Base-by-base conservation (phyloP, 1,284 basidiomycete genomes). In the Trichosporon faecale region DNA sequence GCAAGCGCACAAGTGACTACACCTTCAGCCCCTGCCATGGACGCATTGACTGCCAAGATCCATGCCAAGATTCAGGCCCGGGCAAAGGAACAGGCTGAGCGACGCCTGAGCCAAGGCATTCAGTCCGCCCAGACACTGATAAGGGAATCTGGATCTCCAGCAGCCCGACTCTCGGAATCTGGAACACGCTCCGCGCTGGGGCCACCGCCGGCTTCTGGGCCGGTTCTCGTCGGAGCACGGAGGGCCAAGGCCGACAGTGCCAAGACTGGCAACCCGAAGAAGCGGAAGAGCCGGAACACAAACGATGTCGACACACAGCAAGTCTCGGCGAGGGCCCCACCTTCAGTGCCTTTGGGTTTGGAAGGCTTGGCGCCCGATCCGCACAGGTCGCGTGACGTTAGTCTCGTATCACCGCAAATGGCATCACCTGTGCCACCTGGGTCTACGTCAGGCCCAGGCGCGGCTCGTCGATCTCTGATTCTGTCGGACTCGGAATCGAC, bases 61-160 rank as follows among this genome's bases (percentile, higher is more conserved):
- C 29, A 61, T 27, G 57, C 57, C 57, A 61, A 61, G 57, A 61
- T 61, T n/a, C 57, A 61, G 57, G 57, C 57, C 29, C 27, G 57
- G 29, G 57, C 57, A 18, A 16, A 61, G 57, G 57, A n/a, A 61
- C 57, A 61, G 29, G 31, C 57, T 31, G 27, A 31, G 31, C 27
- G 57, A 8, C 14, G 57, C 9, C 29, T 31, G 57, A 11, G 27
- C 27, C 57, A 61, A 31, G 57, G 14, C 8, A n/a, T 21, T 23
- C 29, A 33, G 29, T n/a, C 57, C 27, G 18, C 29, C 18, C 57
- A 18, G 16, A 23, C 57, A 6, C 3, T 33, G 57, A 61, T 33
- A 33, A 61, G 16, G 57, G 57, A 61, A 31, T 31, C 57, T 33
- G 27, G 21, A n/a, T n/a, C 23, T 21, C 57, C 29, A 29, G 27